Evolutionary conservation across 257 asterid genomes (phyloP).

Genomic region (Asclepias syriaca): DNA sequence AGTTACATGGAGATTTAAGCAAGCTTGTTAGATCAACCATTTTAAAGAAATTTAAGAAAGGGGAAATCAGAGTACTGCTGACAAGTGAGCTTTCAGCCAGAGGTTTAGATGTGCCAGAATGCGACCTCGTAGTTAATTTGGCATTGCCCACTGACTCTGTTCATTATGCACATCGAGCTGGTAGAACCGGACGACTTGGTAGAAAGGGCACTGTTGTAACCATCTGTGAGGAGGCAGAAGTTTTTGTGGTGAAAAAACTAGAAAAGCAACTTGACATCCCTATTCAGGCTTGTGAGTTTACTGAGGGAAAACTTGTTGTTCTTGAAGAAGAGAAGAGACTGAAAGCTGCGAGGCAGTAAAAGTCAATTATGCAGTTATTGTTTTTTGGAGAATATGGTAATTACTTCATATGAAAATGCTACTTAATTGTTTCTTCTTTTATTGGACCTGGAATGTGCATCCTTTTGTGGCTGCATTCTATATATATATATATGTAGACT

Average conservation of each 20-base stretch:
- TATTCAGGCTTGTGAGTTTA: slow-evolving; percentile 61
- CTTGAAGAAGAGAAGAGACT: slow-evolving; percentile 39
- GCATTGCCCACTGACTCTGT: slow-evolving; percentile 81
- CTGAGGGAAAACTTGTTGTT: slow-evolving; percentile 71
- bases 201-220: slow-evolving; percentile 78
- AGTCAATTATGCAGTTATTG: background rate
- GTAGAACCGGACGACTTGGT: slow-evolving; percentile 91
- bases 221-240: slow-evolving; percentile 83
- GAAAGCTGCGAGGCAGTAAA: slow-evolving; percentile 18
- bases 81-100: slow-evolving; percentile 96
- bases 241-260: slow-evolving; percentile 72
- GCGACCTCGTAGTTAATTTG: slow-evolving; percentile 94
- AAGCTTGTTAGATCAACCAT: slow-evolving; percentile 79
- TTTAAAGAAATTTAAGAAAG: slow-evolving; percentile 63
- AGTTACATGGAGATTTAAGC: slow-evolving; percentile 83
- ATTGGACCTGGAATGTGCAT: background rate
- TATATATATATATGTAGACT: background rate
- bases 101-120: slow-evolving; percentile 90
- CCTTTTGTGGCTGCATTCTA: background rate
- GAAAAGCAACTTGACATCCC: slow-evolving; percentile 77
- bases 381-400: background rate
- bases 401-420: background rate
- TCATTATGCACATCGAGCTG: slow-evolving; percentile 97
- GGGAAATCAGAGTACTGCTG: slow-evolving; percentile 73
- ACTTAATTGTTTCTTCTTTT: background rate